Base-by-base conservation (phyloP, 805 yeast species). In the Yamadazyma philogaea region DNA sequence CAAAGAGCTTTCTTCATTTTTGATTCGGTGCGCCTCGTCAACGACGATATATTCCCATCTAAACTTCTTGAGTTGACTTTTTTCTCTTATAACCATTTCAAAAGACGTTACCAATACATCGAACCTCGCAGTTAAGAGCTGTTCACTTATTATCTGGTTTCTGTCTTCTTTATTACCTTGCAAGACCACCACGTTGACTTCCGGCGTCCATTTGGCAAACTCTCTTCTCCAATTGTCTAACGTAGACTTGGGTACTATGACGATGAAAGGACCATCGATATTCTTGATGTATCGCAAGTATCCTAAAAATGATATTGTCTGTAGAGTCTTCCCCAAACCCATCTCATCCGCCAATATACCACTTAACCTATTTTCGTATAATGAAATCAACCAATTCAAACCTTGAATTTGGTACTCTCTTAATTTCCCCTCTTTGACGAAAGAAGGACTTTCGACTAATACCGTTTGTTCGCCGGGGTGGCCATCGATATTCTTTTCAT, bases 271-370 rank as follows among this genome's bases (percentile, higher is more conserved):
- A 0, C 99, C 99, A 47, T 83, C 84, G 12, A 90, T 77, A 21
- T 80, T 77, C 53, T 81, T 81, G 42, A 82, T 70, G 57, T 87
- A 88, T 49, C 97, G 77, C 46, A 93, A 64, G 59, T 86, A 88
- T 0, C 97, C 98, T 37, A 91, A 66, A 54, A 91, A 93, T 1
- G 98, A 79, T 36, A 91, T 88, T 0, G 98, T 91, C 64, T 91
- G 99, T 43, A 93, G 69, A 4, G 99, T 91, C 63, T 91, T 91
- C 43, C 99, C 99, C 31, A 91, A 73, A 2, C 99, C 99, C 99
- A 93, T 91, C 61, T 91, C 99, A 65, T 91, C 99, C 10, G 99
- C 99, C 38, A 91, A 68, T 35, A 91, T 93, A 16, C 99, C 99
- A 7, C 95, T 84, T 34, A 91, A 74, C 53, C 84, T 78, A 62